Percentiles rank a stretch among this genome's conserved stretches.
Evolutionary conservation across 1,284 basidiomycete genomes (phyloP).

Genomic region (Macrocystidia cucumis): DNA sequence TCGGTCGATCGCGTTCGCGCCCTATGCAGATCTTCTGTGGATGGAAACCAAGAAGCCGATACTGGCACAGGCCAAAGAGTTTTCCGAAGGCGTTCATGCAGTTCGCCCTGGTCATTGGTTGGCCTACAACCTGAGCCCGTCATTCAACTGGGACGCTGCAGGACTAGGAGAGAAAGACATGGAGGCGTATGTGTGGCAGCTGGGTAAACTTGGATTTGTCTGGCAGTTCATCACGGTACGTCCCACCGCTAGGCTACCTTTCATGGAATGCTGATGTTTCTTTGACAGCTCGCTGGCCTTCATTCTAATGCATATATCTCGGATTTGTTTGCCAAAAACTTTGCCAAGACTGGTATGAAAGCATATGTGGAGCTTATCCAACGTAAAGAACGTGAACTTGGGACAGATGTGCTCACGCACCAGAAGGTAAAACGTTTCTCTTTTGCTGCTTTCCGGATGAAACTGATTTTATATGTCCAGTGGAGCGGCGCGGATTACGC

Average conservation of each 20-base stretch:
- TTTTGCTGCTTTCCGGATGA: constrained; percentile 2
- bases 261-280: constrained; percentile 9
- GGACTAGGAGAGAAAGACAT: constrained; percentile 83
- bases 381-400: constrained; percentile 82
- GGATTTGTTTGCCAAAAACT: constrained; percentile 85
- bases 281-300: constrained; percentile 78
- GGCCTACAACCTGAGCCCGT: constrained; percentile 90
- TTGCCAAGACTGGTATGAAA: constrained; percentile 88
- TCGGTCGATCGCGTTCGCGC: constrained; percentile 89
- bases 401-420: constrained; percentile 88
- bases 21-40: constrained; percentile 89
- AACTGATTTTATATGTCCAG: constrained; percentile 26
- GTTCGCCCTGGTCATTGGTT: constrained; percentile 85
- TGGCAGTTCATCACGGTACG: constrained; percentile 98
- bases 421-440: constrained; percentile 50
- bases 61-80: constrained; percentile 88
- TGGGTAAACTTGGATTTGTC: constrained; percentile 88
- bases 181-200: constrained; percentile 89
- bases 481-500: constrained; percentile 96
- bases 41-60: constrained; percentile 99
- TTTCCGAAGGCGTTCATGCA: constrained; percentile 82
- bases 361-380: constrained; percentile 86
- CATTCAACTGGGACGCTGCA: constrained; percentile 92
- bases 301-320: constrained; percentile 98
- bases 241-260: constrained; percentile 8